Base-by-base conservation (phyloP, 345 rosid genomes). In the Linum tenue region DNA sequence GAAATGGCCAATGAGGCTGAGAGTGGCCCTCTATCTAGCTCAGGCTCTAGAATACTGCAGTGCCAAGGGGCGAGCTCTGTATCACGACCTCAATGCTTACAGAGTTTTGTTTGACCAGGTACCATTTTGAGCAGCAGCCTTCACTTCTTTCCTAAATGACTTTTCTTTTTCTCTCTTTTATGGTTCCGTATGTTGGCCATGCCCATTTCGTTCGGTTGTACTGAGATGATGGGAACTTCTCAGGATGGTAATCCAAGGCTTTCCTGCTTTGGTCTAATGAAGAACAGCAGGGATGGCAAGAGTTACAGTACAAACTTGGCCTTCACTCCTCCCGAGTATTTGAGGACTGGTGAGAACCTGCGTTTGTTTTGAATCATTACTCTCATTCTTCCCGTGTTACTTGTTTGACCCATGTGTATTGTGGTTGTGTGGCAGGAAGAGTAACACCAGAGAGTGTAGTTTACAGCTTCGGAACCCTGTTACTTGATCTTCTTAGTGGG, bases 1-100 rank as follows among this genome's bases (percentile, higher is more conserved):
- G 99, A 89, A 89, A 83, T 95, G 96, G 99, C 83, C 90, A 37
- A 95, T 95, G 97, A 86, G 97, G 64, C 67, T 91, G 74, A 84
- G 99, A 72, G 99, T 91, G 73, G 96, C 97, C 17, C 68, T 88
- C 39, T 84, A 83, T 78, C 77, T 95, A 83, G 94, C 95, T 4
- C 94, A 95, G 77, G 96, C 97, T 5, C 72, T 95, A 66, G 97
- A 95, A 22, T 91, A 89, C 44, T 95, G 91, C 65, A 77, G 95
- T 75, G 81, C 78, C 69, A 89, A 82, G 81, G 99, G 97, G 37
- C 84, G 99, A 75, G 92, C 90, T 51, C 61, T 95, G 77, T 95
- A 95, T 67, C 97, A 95, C 69, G 97, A 95, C 80, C 97, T 95
- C 62, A 88, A 91, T 76, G 97, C 96, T 41, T 91, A 95, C 70